phyloP scores from a whole-genome alignment of 1,139 yeast genomes.

The Magnusiomyces sp. region DNA sequence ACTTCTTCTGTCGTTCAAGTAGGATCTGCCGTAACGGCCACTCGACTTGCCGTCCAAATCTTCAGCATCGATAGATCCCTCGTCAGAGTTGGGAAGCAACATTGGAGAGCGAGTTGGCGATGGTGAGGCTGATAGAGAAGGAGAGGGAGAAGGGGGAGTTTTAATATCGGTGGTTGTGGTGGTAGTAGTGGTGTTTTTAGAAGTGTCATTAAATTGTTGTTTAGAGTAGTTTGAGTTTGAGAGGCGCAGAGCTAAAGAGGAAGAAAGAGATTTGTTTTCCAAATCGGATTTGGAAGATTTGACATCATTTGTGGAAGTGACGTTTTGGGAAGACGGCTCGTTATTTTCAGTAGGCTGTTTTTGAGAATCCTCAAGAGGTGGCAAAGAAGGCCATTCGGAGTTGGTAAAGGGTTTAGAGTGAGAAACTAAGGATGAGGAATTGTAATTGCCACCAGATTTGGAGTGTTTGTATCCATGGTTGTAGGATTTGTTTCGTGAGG shows the following conservation, averaged over 20 bases:
- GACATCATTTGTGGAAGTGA: not conserved
- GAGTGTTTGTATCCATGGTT: too few species aligned
- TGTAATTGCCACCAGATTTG: too few species aligned
- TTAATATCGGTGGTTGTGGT: not conserved
- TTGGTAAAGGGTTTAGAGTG: too few species aligned
- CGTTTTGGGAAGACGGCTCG: not conserved
- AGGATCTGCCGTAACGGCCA: not conserved
- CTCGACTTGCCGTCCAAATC: not conserved
- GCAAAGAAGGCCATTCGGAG: too few species aligned
- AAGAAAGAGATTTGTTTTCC: not conserved
- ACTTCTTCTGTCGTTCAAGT: not conserved
- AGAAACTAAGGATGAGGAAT: too few species aligned
- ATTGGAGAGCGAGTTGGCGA: slow-evolving; percentile 3
- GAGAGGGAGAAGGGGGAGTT: not conserved
- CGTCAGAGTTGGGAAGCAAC: not conserved
- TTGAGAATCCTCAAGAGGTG: too few species aligned
- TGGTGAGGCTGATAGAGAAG: slow-evolving; percentile 1
- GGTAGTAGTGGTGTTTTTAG: not conserved
- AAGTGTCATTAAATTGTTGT: not conserved
- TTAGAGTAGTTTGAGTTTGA: not conserved
- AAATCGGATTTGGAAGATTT: not conserved
- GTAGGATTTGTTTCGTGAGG: too few species aligned
- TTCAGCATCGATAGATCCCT: not conserved
- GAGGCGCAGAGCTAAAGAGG: not conserved
- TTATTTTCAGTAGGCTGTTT: not conserved